phyloP scores from a whole-genome alignment of 208 protist species.

The Wallacemonas sp. region DNA sequence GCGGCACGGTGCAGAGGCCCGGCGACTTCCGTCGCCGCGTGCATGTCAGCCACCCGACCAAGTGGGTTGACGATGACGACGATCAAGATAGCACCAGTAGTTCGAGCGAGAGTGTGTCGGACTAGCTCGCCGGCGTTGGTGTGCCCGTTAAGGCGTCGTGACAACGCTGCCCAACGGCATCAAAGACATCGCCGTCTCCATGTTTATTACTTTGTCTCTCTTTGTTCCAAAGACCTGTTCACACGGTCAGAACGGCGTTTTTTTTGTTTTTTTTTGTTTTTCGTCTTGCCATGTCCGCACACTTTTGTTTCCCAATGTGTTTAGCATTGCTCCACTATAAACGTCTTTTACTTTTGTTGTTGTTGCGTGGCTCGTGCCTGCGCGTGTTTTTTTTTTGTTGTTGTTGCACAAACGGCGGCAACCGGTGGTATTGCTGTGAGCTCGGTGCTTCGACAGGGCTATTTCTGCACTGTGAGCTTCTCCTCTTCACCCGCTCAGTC shows the following conservation, averaged over 20 bases:
- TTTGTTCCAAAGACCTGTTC: too few species aligned
- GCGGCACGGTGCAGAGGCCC: not conserved
- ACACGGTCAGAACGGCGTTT: too few species aligned
- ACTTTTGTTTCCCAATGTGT: constrained; percentile 7
- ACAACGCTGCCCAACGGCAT: not conserved
- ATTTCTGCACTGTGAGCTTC: too few species aligned
- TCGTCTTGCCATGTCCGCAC: constrained; percentile 1
- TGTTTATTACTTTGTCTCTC: constrained; percentile 9
- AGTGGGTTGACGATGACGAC: not conserved
- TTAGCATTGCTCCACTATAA: not conserved
- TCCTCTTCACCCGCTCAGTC: not conserved
- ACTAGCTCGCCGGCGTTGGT: too few species aligned
- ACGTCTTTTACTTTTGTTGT: not conserved
- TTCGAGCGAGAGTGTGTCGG: too few species aligned
- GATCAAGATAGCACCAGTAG: too few species aligned
- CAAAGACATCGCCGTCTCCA: not conserved
- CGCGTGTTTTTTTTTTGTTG: too few species aligned
- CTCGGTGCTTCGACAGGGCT: too few species aligned
- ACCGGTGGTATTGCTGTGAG: too few species aligned
- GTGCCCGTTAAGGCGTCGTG: too few species aligned
- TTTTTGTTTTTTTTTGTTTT: constrained; percentile 7
- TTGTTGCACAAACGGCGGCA: too few species aligned
- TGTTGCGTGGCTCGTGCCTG: too few species aligned
- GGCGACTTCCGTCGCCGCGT: constrained; percentile 2
- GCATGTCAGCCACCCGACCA: not conserved